Evolutionary conservation across 2,329 filamentous ascomycete species (phyloP).

Genomic region (Botrytis byssoidea): DNA sequence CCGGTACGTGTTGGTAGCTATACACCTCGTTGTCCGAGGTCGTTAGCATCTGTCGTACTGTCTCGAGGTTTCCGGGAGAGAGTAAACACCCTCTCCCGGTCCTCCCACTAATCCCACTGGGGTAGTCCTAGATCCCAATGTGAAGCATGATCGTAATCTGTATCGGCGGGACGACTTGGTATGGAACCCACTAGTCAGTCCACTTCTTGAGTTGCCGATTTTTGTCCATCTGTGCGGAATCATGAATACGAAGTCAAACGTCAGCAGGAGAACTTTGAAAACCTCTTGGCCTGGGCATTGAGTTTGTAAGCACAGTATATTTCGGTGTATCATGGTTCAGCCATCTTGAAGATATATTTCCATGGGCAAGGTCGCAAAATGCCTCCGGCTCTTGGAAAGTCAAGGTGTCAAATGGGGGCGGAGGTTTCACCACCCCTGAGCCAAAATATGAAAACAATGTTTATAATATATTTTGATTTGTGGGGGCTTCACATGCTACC

Average conservation of each 20-base stretch:
- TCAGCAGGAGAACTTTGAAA: neutral
- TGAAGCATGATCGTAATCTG: neutral
- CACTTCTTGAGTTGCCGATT: neutral
- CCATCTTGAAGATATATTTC: neutral
- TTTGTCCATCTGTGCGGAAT: slow-evolving; percentile 11
- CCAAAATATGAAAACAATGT: neutral
- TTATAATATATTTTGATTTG: slow-evolving; percentile 6
- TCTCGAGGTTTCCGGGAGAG: slow-evolving; percentile 5
- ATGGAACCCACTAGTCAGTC: neutral
- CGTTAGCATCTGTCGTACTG: slow-evolving; percentile 15
- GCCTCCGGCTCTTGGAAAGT: neutral
- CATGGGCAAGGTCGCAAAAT: neutral
- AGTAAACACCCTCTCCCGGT: slow-evolving; percentile 13
- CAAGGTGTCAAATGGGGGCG: neutral
- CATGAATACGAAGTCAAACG: slow-evolving; percentile 3
- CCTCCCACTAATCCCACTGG: neutral
- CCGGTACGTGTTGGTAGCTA: neutral
- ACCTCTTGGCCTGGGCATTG: no score
- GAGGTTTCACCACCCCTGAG: slow-evolving; percentile 15
- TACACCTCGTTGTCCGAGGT: slow-evolving; percentile 3
- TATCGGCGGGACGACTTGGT: slow-evolving; percentile 3
- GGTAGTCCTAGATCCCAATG: neutral
- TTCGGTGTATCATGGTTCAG: neutral
- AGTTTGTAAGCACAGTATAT: neutral
- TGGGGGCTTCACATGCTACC: neutral